A percentile compares a stretch with the other conserved stretches of the same genome.
Evolutionary conservation across 768 basidiomycete genomes (phyloP).

Genomic region (Pleurotus tuber-regium): DNA sequence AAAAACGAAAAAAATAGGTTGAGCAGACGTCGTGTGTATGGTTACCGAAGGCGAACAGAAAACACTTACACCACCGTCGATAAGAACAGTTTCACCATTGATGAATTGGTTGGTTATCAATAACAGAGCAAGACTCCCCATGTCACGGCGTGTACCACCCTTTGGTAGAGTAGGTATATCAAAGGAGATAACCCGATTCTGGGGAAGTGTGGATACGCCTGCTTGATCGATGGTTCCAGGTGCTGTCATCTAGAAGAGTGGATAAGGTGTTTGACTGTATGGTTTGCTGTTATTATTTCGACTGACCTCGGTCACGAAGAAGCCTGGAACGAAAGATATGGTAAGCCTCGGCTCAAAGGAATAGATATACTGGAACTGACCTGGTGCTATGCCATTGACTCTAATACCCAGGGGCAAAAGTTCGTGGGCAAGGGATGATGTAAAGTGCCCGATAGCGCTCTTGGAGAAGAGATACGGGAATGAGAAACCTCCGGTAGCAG

Average conservation of each 20-base stretch:
- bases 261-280: background rate
- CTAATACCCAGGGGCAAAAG: slow-evolving; percentile 43
- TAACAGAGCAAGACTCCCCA: slow-evolving; percentile 38
- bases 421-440: slow-evolving; percentile 46
- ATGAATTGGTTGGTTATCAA: slow-evolving; percentile 43
- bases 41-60: background rate
- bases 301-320: slow-evolving; percentile 29
- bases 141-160: slow-evolving; percentile 34
- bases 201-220: no score
- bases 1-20: background rate
- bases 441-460: slow-evolving; percentile 45
- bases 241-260: background rate
- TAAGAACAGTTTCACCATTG: slow-evolving; percentile 42
- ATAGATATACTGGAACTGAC: slow-evolving; percentile 15
- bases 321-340: slow-evolving; percentile 15
- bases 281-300: background rate
- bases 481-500: slow-evolving; percentile 35
- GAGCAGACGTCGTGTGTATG: background rate
- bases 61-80: slow-evolving; percentile 41
- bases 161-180: slow-evolving; percentile 28
- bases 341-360: background rate
- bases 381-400: slow-evolving; percentile 47
- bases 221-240: background rate
- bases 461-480: slow-evolving; percentile 50
- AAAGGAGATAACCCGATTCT: no score